Conservation (phyloP, 176 grass and related monocot species). For the Lolium perenne region DNA sequence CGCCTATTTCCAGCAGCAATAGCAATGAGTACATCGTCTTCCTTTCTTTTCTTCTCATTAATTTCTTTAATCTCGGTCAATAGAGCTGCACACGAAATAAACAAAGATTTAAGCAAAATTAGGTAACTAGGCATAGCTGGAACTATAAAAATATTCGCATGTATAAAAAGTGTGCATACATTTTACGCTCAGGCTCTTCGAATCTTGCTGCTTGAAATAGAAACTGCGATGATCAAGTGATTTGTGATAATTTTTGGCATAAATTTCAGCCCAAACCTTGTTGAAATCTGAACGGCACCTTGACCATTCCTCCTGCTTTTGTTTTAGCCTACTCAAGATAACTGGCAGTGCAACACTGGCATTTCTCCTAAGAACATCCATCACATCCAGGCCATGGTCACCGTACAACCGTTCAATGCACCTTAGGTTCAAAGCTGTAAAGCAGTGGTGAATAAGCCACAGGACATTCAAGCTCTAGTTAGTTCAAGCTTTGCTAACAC, state of each 20-base stretch:
- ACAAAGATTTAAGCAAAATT: conserved; percentile 41
- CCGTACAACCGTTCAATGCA: conserved; percentile 94
- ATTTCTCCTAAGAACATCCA: conserved; percentile 91
- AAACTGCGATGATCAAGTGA: conserved; percentile 99
- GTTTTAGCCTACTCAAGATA: conserved; percentile 82
- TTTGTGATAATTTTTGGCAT: conserved; percentile 98
- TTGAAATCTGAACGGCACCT: conserved; percentile 93
- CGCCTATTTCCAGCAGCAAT: conserved; percentile 87
- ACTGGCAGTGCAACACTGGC: conserved; percentile 83
- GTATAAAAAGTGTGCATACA: conserved; percentile 50
- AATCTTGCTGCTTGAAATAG: conserved; percentile 99
- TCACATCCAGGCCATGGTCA: conserved; percentile 95
- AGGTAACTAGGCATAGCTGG: conserved; percentile 32
- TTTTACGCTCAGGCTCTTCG: conserved; percentile 94
- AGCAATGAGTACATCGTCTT: conserved; percentile 89
- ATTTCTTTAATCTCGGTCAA: conserved; percentile 99
- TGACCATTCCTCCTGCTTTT: conserved; percentile 96
- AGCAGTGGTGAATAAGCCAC: conserved; percentile 17
- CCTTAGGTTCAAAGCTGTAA: conserved; percentile 79
- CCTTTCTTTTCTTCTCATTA: conserved; percentile 96
- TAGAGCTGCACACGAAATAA: conserved; percentile 73
- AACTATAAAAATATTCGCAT: conserved; percentile 39
- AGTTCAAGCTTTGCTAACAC: conserved; percentile 13
- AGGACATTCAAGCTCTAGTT: conserved; percentile 36
- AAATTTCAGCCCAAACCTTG: conserved; percentile 97